Evolutionary conservation across 371 early-diverging fungal genomes (phyloP), one percentile per base, ranked within the genome.

Genomic region (Mortierella sp.): DNA sequence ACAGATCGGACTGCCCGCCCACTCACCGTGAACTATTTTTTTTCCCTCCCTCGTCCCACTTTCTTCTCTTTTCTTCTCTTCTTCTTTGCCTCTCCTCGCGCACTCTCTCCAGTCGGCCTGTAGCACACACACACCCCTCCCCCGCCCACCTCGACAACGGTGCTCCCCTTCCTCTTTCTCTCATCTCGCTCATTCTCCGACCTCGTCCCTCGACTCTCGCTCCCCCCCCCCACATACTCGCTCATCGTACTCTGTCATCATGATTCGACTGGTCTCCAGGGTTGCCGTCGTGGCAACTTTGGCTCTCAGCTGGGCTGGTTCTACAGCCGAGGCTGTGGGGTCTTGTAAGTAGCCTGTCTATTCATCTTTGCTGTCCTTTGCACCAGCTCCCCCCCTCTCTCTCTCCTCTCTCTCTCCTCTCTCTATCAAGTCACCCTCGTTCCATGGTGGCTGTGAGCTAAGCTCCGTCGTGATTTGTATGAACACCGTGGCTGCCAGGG

Each of bases 71-170:
- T 28, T 38, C 21, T 19, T 46, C 34, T 14, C 27, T 54, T 16
- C 58, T 41, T 24, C 45, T 28, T 39, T 26, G 8, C 38, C 6
- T 39, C 30, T 9, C 56, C 24, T 43, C 50, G 28, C 41, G 54
- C 39, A 16, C n/a, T 38, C 42, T 24, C 54, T 34, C 34, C 34
- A 4, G 34, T 34, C 34, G 10, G 34, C 34, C 34, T 34, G 34
- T 10, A 34, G 34, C 34, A 34, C 34, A n/a, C n/a, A n/a, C n/a
- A n/a, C 34, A 4, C 34, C 10, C 34, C 10, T 34, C 34, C 34
- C 34, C 7, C 62, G 48, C 61, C 50, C 62, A 58, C 70, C 69
- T 47, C 62, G 57, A 69, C 69, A 62, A 54, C 55, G 61, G 60
- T 60, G 70, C 28, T 13, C 14, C 56, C 6, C 13, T 19, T 45